Evolutionary conservation across 176 grass and related monocot genomes (phyloP), one percentile per base, ranked within the genome.

Genomic region (Cymbopogon citratus): DNA sequence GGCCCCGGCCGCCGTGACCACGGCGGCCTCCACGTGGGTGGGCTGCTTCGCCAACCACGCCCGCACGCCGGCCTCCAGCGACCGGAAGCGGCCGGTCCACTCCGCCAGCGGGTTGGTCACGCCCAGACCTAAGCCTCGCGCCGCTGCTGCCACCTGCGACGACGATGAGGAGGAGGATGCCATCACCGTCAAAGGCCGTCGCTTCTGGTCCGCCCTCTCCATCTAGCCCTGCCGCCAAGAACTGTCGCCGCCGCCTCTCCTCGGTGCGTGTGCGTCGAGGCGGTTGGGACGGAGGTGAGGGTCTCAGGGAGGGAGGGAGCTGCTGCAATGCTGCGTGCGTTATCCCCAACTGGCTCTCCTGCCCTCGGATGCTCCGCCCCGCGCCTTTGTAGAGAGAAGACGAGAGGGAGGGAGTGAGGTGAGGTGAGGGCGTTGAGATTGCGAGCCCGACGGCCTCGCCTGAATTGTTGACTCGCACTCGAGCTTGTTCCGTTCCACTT

Each of bases 21-120:
- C 86, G 63, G 81, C 86, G 33, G 90, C 94, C 87, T 94, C 94
- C 29, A 97, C 54, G 46, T 91, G 89, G 33, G 89, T 85, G 36
- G 94, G 90, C 70, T 97, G 94, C 74, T 71, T 80, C 4, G 90
- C 92, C 38, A 97, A 62, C 95, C 95, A 97, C 56, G 84, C 54
- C 28, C 95, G 90, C 74, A 94, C 67, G 13, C 86, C 65, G 40
- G 66, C 62, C 85, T 97, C 95, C 69, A 97, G 61, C 45, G 86
- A 80, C 85, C 54, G 88, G 76, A 91, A 26, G 34, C 86, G 95
- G 64, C 60, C 88, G 64, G 33, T 72, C 72, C 77, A 56, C 78
- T 89, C 90, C 74, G 81, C 88, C 16, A 94, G 83, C 36, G 90
- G 95, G 69, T 92, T 97, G 74, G 74, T 73, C 44, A 56, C 23